Percentiles rank a stretch among this genome's conserved stretches.
These are phyloP conservation scores for Crithidia bombi DNA, from an alignment of 208 protist species.

Conservation along the genomic window DNA sequence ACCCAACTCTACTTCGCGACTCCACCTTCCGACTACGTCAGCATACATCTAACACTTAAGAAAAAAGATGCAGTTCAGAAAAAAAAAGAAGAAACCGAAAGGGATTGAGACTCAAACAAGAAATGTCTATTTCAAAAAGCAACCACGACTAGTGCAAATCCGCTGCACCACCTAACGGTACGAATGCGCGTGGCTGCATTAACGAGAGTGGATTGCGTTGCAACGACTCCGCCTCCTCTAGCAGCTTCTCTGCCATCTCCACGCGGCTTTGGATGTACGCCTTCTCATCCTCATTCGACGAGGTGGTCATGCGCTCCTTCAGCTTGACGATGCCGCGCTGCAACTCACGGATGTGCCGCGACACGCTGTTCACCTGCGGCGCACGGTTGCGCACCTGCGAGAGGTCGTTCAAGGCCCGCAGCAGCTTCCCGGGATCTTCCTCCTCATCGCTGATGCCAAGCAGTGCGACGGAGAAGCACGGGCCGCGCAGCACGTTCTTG, in stretches of 20 bases:
- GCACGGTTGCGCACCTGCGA: conserved; percentile 53
- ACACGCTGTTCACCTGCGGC: conserved; percentile 56
- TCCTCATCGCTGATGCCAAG: conserved; percentile 79
- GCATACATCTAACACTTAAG: no score
- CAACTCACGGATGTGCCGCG: conserved; percentile 57
- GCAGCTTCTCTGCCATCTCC: conserved; percentile 43
- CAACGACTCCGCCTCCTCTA: conserved; percentile 54
- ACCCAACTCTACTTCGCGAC: no score
- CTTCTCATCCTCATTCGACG: conserved; percentile 49
- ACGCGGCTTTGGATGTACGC: conserved; percentile 55
- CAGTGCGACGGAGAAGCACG: conserved; percentile 60
- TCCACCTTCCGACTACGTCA: no score
- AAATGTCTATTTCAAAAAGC: no score
- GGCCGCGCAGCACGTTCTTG: conserved; percentile 53
- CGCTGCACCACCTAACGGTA: conserved; percentile 45
- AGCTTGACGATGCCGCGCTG: conserved; percentile 63
- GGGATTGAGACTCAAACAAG: no score
- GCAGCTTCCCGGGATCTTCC: conserved; percentile 52
- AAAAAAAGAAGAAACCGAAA: conserved; percentile 14
- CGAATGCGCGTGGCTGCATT: conserved; percentile 40
- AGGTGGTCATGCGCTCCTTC: conserved; percentile 39
- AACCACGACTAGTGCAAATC: conserved; percentile 9
- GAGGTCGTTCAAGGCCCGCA: conserved; percentile 54
- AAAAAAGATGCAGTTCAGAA: neutral
- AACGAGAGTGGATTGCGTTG: conserved; percentile 40